Evolutionary conservation across 2,329 filamentous ascomycete species (phyloP).

Genomic region (Pleomassaria siparia): DNA sequence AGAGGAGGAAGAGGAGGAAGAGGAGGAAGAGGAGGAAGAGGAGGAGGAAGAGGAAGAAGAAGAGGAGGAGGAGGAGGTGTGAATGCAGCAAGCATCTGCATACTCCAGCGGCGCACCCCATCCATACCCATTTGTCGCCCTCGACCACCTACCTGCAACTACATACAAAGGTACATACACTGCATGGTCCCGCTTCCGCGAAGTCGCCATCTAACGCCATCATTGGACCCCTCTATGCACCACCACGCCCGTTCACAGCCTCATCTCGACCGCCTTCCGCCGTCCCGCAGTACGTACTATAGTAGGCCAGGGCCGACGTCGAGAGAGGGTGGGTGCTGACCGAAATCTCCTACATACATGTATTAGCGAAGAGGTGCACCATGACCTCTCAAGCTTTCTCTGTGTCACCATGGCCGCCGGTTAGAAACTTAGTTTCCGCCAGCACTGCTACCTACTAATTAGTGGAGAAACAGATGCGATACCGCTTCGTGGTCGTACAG

Average conservation of each 20-base stretch:
- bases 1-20: too few species aligned
- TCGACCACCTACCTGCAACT: too few species aligned
- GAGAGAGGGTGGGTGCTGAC: conserved; percentile 22
- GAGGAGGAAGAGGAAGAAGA: too few species aligned
- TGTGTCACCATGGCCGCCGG: conserved; percentile 23
- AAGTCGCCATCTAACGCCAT: background rate
- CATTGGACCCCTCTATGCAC: background rate
- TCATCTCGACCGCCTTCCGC: background rate
- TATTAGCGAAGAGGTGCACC: background rate
- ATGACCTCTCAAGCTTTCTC: conserved; percentile 10
- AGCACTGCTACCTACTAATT: background rate
- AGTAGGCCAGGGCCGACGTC: background rate
- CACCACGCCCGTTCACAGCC: conserved; percentile 3
- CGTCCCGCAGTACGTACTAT: background rate
- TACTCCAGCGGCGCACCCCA: background rate
- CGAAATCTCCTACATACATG: conserved; percentile 27
- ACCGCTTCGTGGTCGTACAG: background rate
- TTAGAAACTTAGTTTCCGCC: conserved; percentile 10
- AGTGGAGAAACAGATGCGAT: background rate
- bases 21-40: too few species aligned
- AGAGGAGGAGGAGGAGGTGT: conserved; percentile 1
- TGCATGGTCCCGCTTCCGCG: background rate
- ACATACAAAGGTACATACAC: too few species aligned
- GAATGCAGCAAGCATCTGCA: conserved; percentile 6
- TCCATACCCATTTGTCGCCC: background rate